Conservation (phyloP, 2,329 filamentous ascomycete species). For the Ceratocystis cacaofunesta region DNA sequence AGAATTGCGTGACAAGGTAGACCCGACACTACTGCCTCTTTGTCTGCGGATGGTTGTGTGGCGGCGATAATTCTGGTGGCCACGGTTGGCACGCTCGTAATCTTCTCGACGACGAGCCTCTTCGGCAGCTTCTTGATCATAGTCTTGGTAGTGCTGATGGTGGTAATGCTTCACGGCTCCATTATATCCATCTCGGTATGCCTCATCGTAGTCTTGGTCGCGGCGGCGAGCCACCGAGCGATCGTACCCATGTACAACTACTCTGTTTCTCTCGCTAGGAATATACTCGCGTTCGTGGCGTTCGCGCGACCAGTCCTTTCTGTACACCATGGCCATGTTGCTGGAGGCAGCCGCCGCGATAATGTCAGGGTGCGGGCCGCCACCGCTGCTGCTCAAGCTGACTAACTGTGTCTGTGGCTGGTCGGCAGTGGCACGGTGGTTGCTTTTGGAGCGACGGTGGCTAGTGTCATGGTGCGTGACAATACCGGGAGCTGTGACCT, state of each 20-base stretch:
- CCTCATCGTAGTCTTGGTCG: slow-evolving; percentile 38
- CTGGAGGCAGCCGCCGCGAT: slow-evolving; percentile 22
- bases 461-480: slow-evolving; percentile 32
- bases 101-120: slow-evolving; percentile 25
- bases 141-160: slow-evolving; percentile 26
- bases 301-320: slow-evolving; percentile 23
- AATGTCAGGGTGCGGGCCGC: slow-evolving; percentile 16
- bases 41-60: slow-evolving; percentile 28
- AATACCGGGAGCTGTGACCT: slow-evolving; percentile 30
- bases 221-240: slow-evolving; percentile 19
- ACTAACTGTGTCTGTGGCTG: slow-evolving; percentile 34
- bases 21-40: slow-evolving; percentile 31
- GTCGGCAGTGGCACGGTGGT: slow-evolving; percentile 20
- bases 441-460: slow-evolving; percentile 29
- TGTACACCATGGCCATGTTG: slow-evolving; percentile 22
- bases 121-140: neutral
- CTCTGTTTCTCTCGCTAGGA: slow-evolving; percentile 1
- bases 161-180: slow-evolving; percentile 22
- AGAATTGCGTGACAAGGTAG: slow-evolving; percentile 22
- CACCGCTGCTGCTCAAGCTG: slow-evolving; percentile 30
- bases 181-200: slow-evolving; percentile 25
- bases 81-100: slow-evolving; percentile 29
- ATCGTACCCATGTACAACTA: slow-evolving; percentile 13
- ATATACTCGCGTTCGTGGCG: slow-evolving; percentile 41
- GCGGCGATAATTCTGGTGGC: slow-evolving; percentile 30